A percentile compares a stretch with the other conserved stretches of the same genome.
These are phyloP conservation scores for Aegle marmelos DNA, from an alignment of 345 rosid genomes.

Conservation along the genomic window DNA sequence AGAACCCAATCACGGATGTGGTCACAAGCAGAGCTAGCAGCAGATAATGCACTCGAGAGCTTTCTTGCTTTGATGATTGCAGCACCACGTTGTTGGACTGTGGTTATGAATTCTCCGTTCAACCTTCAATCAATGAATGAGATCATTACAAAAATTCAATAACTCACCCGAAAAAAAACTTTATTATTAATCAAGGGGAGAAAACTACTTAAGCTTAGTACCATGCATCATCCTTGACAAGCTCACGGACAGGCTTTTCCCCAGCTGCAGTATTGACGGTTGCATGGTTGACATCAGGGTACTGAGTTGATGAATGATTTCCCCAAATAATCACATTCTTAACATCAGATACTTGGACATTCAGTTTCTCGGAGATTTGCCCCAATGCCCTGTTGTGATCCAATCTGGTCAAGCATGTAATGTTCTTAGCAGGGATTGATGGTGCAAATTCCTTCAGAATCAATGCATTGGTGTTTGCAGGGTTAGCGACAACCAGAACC, in stretches of 20 bases:
- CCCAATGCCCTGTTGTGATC: conserved; percentile 99
- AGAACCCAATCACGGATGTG: conserved; percentile 99
- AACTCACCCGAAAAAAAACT: not conserved
- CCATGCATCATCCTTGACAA: conserved; percentile 84
- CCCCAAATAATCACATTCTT: conserved; percentile 98
- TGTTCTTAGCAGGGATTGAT: conserved; percentile 90
- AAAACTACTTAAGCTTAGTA: conserved; percentile 22
- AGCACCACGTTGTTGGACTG: conserved; percentile 99
- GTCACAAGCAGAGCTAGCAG: conserved; percentile 98
- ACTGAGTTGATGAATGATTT: conserved; percentile 94
- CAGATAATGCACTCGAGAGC: conserved; percentile 94
- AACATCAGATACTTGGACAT: conserved; percentile 82
- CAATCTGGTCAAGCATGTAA: conserved; percentile 90
- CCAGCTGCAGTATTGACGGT: conserved; percentile 71
- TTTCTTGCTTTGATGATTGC: conserved; percentile 97
- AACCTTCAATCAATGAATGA: conserved; percentile 47
- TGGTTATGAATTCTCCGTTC: conserved; percentile 76
- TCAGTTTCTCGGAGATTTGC: conserved; percentile 88
- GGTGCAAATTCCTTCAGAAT: conserved; percentile 97
- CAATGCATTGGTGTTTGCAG: conserved; percentile 97
- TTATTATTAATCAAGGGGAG: not conserved
- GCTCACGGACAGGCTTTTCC: conserved; percentile 75
- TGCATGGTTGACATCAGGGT: conserved; percentile 99
- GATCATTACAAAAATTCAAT: not conserved
- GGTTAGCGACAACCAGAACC: conserved; percentile 99